Evolutionary conservation across 176 grass and related monocot genomes (phyloP), one percentile per base, ranked within the genome.

Genomic region (Stipa capillata): DNA sequence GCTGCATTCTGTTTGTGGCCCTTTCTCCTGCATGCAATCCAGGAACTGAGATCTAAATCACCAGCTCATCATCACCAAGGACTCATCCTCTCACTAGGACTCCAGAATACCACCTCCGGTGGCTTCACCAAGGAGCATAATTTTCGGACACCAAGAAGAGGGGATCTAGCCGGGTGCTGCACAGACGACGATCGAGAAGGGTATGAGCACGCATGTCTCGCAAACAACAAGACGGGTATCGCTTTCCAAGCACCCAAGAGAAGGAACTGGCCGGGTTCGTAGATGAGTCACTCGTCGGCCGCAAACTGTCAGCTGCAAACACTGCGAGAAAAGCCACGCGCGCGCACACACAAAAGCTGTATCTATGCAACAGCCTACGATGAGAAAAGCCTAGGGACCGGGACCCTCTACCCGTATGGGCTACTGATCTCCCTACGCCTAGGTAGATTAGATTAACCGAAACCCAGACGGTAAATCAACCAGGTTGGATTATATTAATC

Each of bases 391-490:
- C 82, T 82, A 33, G 55, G 21, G 24, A 12, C 24, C 21, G 66
- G 66, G 66, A 70, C 28, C 27, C 28, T n/a, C 81, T 78, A 31
- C 63, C 40, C 67, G 72, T 49, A 52, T 71, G 64, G 86, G 80
- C 51, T 65, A 78, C 80, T 27, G 74, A 83, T n/a, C n/a, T 79
- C 86, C 86, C 86, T 83, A 83, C 81, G 55, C 42, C 42, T 73
- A 73, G 55, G 68, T 15, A 51, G 21, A 29, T 40, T 73, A 73
- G 6, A 59, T 9, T 43, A 59, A 12, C 27, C 79, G 15, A n/a
- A 2, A 28, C 54, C 29, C 35, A 62, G 58, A 49, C 58, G 68
- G 3, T 37, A 17, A 58, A n/a, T n/a, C n/a, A 59, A 42, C 37
- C 33, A 41, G 18, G 35, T 43, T n/a, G n/a, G n/a, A n/a, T n/a